These are phyloP conservation scores for Sarcodon sp. DNA, from an alignment of 768 basidiomycete genomes.

Conservation along the genomic window DNA sequence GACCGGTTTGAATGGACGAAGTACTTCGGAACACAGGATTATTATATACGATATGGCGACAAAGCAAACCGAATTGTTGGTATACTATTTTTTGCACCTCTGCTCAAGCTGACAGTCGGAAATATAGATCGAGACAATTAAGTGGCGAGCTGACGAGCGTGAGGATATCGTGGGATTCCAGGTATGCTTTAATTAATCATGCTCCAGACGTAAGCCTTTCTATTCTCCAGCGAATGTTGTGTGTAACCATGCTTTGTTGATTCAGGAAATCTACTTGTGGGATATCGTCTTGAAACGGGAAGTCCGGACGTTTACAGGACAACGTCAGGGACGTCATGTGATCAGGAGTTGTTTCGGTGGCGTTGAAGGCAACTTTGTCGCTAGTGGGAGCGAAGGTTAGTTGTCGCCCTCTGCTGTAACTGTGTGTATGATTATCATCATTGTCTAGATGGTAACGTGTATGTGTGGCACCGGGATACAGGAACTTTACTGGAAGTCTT, in stretches of 20 bases:
- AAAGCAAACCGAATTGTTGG: slow-evolving; percentile 59
- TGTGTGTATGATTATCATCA: background rate
- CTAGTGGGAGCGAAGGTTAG: slow-evolving; percentile 91
- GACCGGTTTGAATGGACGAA: slow-evolving; percentile 18
- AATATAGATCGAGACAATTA: slow-evolving; percentile 43
- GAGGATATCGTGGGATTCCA: slow-evolving; percentile 76
- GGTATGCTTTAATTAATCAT: slow-evolving; percentile 77
- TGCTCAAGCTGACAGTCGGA: slow-evolving; percentile 5
- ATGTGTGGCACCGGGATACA: slow-evolving; percentile 90
- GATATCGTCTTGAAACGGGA: slow-evolving; percentile 59
- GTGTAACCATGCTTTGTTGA: slow-evolving; percentile 6
- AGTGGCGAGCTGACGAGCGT: slow-evolving; percentile 83
- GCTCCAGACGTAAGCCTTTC: slow-evolving; percentile 62
- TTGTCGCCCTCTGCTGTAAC: slow-evolving; percentile 9
- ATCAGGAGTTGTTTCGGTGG: slow-evolving; percentile 94
- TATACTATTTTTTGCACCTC: slow-evolving; percentile 8
- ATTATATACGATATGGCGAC: slow-evolving; percentile 67
- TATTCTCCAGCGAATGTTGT: slow-evolving; percentile 3
- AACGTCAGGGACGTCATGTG: slow-evolving; percentile 72
- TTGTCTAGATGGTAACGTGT: slow-evolving; percentile 72
- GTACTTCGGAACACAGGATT: slow-evolving; percentile 43
- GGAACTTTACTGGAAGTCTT: slow-evolving; percentile 79
- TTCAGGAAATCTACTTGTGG: slow-evolving; percentile 84
- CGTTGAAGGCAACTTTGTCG: slow-evolving; percentile 73
- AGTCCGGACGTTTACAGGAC: slow-evolving; percentile 75